Evolutionary conservation across 805 yeast species (phyloP).

Genomic region (Tetrapisispora pingtungensis): DNA sequence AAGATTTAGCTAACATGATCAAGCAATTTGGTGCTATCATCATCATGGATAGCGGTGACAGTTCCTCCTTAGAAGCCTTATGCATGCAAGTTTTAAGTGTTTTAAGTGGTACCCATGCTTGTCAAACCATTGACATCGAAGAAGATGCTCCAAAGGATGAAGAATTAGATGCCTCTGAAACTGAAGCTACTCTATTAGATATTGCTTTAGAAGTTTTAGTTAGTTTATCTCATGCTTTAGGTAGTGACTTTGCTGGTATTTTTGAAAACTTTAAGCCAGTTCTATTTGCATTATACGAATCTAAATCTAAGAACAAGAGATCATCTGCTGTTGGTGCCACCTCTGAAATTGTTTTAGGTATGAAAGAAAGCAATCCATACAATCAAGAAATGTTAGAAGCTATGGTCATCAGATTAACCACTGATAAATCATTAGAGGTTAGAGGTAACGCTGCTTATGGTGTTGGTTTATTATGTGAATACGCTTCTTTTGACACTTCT

Average conservation of each 20-base stretch:
- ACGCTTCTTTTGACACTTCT: constrained; percentile 45
- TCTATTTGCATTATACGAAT: constrained; percentile 45
- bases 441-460: constrained; percentile 96
- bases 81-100: constrained; percentile 64
- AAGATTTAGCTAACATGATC: constrained; percentile 58
- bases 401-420: constrained; percentile 57
- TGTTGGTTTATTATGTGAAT: constrained; percentile 60
- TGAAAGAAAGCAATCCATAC: constrained; percentile 57
- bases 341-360: constrained; percentile 77
- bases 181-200: constrained; percentile 66
- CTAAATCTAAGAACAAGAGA: constrained; percentile 64
- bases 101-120: constrained; percentile 72
- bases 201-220: constrained; percentile 79
- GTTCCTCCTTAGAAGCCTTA: constrained; percentile 52
- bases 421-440: constrained; percentile 74
- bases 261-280: constrained; percentile 63
- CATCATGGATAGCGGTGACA: constrained; percentile 49
- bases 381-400: constrained; percentile 60
- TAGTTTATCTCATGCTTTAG: constrained; percentile 65
- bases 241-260: constrained; percentile 63
- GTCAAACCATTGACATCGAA: constrained; percentile 68
- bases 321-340: constrained; percentile 78
- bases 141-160: constrained; percentile 49
- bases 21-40: constrained; percentile 61
- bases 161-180: constrained; percentile 46